Base-by-base conservation (phyloP, 164 flowering plant species). In the Brasenia schreberi region DNA sequence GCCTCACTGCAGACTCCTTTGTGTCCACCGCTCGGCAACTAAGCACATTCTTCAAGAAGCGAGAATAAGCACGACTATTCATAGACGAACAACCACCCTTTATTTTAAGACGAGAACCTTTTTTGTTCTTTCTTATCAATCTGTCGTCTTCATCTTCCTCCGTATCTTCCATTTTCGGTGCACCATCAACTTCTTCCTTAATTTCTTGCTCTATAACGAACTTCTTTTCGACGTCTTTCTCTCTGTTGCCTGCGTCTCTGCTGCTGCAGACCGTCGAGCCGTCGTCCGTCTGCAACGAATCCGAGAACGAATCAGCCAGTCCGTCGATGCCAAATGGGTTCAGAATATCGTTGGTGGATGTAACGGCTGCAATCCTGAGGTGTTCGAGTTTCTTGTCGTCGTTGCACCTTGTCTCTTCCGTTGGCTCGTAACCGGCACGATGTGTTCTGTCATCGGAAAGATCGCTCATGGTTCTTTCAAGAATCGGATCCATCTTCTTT, bases 1-100 rank as follows among this genome's bases (percentile, higher is more conserved):
- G 19, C 65, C 7, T n/a, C 16, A 63, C 43, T 44, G 67, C 33
- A 42, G 84, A 71, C 10, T 87, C 90, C 9, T 78, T 77, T 0
- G 88, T 82, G 7, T 84, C 83, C 14, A 70, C 72, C 4, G 75
- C 74, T 5, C 87, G 82, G 61, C 94, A 85, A 14, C 62, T 70
- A 0, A 85, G 75, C 68, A 87, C 58, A 56, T 81, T 81, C 17
- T 80, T 74, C 11, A 85, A 64, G 67, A 81, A 53, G 18, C 63
- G 60, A 16, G 86, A 71, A 49, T 49, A 49, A 9, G 56, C 56
- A 9, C 12, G 12, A 49, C 56, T 14, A 49, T 9, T 33, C 10
- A 9, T 14, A 14, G 56, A 49, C 56, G 56, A 49, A 14, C 56
- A 49, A 49, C 56, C 56, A 49, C 39, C 39, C 39, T 49, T 49